phyloP scores from a whole-genome alignment of 345 rosid genomes.

The Hypericum perforatum region DNA sequence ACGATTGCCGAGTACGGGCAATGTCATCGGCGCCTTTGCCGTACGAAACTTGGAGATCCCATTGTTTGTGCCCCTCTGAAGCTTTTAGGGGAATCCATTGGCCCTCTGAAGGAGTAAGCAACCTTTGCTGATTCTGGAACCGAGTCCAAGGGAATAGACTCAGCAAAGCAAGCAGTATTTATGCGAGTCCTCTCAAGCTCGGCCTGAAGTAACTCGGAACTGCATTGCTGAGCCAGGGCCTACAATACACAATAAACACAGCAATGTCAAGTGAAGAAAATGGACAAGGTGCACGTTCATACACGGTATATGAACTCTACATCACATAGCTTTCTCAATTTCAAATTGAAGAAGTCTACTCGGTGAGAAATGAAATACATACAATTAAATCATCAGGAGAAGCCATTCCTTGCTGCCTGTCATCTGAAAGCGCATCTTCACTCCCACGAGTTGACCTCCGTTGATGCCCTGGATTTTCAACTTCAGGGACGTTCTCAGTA shows the following conservation, averaged over 20 bases:
- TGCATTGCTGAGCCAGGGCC: slow-evolving; percentile 80
- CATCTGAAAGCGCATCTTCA: slow-evolving; percentile 79
- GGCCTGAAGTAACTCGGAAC: slow-evolving; percentile 63
- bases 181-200: slow-evolving; percentile 92
- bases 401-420: slow-evolving; percentile 58
- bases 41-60: slow-evolving; percentile 49
- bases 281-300: background rate
- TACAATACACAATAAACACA: slow-evolving; percentile 15
- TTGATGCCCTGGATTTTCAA: slow-evolving; percentile 56
- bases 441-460: slow-evolving; percentile 90
- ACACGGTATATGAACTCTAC: too few species aligned
- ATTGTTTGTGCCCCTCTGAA: slow-evolving; percentile 22
- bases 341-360: too few species aligned
- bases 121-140: slow-evolving; percentile 62
- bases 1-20: background rate
- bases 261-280: background rate
- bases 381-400: slow-evolving; percentile 95
- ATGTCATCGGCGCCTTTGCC: slow-evolving; percentile 49
- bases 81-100: slow-evolving; percentile 58
- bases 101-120: slow-evolving; percentile 44
- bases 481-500: slow-evolving; percentile 59
- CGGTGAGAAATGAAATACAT: slow-evolving; percentile 17
- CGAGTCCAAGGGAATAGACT: slow-evolving; percentile 52
- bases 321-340: too few species aligned
- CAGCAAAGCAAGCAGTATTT: slow-evolving; percentile 81